These are phyloP conservation scores for Hansfordia pulvinata DNA, from an alignment of 2,329 filamentous ascomycete genomes.

Conservation along the genomic window DNA sequence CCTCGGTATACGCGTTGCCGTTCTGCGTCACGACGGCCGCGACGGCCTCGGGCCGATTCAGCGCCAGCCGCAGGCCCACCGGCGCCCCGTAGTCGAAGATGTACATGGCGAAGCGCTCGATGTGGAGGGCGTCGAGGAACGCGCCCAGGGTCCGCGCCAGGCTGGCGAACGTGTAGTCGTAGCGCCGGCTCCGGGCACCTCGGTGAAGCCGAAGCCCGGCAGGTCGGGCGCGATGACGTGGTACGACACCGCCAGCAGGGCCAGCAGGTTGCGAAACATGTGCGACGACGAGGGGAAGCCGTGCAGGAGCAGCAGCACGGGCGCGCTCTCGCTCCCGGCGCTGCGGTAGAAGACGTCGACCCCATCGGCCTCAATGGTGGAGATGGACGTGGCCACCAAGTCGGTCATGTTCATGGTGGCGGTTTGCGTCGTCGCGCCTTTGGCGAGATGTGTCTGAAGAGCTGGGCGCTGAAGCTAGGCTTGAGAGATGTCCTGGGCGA, in stretches of 20 bases:
- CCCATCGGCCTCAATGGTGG: conserved; percentile 17
- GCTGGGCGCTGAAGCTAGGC: no score
- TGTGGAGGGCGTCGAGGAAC: conserved; percentile 31
- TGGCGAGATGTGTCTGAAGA: no score
- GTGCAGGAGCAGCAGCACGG: conserved; percentile 27
- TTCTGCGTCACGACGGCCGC: conserved; percentile 43
- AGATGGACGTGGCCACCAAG: no score
- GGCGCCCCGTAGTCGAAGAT: conserved; percentile 53
- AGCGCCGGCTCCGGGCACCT: conserved; percentile 23
- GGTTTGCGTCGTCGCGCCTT: no score
- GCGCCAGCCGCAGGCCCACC: conserved; percentile 35
- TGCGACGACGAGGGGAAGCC: conserved; percentile 29
- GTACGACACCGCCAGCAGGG: conserved; percentile 22
- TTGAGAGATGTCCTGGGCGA: no score
- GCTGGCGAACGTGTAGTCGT: conserved; percentile 39
- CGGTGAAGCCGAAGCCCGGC: conserved; percentile 46
- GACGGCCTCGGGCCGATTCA: conserved; percentile 30
- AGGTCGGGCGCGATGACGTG: conserved; percentile 41
- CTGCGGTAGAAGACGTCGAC: conserved; percentile 26
- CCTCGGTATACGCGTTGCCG: conserved; percentile 46
- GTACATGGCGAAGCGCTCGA: conserved; percentile 38
- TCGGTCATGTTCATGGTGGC: no score
- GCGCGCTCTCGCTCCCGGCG: conserved; percentile 15
- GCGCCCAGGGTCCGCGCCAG: conserved; percentile 30
- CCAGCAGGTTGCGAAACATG: conserved; percentile 29